Conservation (phyloP, 116 monocot genomes). For the Zostera marina region DNA sequence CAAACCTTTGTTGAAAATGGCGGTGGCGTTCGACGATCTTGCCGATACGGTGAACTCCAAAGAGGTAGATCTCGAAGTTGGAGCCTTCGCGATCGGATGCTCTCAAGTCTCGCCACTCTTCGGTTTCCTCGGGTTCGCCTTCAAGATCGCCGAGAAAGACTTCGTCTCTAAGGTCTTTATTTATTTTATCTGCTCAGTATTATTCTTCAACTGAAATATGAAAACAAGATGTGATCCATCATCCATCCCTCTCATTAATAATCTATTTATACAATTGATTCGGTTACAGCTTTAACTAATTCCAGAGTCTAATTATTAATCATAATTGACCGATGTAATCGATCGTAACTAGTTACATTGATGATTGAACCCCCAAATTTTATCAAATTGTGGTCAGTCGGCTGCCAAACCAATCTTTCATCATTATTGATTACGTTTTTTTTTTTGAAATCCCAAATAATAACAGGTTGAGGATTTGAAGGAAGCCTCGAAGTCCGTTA, state of each 20-base stretch:
- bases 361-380: neutral
- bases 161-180: conserved; percentile 61
- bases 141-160: conserved; percentile 91
- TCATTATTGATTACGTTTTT: neutral
- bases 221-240: too few species aligned
- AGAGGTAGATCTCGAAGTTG: conserved; percentile 25
- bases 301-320: too few species aligned
- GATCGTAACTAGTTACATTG: neutral
- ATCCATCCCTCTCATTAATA: too few species aligned
- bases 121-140: conserved; percentile 69
- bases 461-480: conserved; percentile 64
- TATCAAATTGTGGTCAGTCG: neutral
- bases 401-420: neutral
- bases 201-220: neutral
- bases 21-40: conserved; percentile 52
- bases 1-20: conserved; percentile 51
- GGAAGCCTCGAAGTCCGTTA: conserved; percentile 46
- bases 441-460: neutral
- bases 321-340: too few species aligned
- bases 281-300: too few species aligned
- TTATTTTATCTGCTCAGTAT: neutral
- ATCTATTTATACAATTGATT: too few species aligned
- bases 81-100: conserved; percentile 48
- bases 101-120: conserved; percentile 69
- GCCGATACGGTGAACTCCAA: conserved; percentile 22